Conservation (phyloP, 768 basidiomycete genomes). For the Hemileccinum rubropunctum region DNA sequence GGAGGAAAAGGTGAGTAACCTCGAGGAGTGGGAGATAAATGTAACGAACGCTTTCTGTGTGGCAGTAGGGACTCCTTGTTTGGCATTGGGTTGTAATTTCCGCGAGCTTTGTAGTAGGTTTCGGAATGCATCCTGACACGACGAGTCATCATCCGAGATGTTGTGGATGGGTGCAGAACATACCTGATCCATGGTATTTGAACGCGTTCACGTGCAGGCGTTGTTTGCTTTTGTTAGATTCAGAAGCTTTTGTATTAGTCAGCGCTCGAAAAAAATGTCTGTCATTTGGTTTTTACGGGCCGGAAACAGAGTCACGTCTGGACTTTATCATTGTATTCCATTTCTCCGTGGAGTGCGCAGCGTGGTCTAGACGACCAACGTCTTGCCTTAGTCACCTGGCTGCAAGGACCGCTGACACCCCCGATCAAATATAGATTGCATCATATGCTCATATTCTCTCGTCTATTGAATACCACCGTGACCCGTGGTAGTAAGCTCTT, state of each 20-base stretch:
- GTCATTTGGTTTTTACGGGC: too few relatives aligned
- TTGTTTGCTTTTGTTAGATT: slow-evolving; percentile 31
- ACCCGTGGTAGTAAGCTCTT: slow-evolving; percentile 16
- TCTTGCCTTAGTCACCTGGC: slow-evolving; percentile 10
- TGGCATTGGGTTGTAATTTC: slow-evolving; percentile 12
- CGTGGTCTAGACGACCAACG: slow-evolving; percentile 1
- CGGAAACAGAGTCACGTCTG: slow-evolving; percentile 10
- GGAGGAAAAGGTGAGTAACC: background rate
- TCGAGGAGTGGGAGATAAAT: background rate
- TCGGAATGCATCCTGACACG: slow-evolving; percentile 57
- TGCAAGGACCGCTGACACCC: slow-evolving; percentile 32
- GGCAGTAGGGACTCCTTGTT: slow-evolving; percentile 2
- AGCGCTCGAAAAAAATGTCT: background rate
- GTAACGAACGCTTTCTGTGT: slow-evolving; percentile 18
- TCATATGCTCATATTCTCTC: slow-evolving; percentile 8
- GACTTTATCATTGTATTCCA: slow-evolving; percentile 5
- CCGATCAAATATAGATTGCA: slow-evolving; percentile 26
- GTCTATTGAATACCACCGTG: slow-evolving; percentile 15
- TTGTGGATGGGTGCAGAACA: background rate
- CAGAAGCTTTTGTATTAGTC: slow-evolving; percentile 16
- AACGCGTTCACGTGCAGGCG: background rate
- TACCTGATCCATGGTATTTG: slow-evolving; percentile 30
- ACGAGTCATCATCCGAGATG: background rate
- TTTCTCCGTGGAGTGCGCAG: background rate
- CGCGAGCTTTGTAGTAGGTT: slow-evolving; percentile 42